These are phyloP conservation scores for Rubia peregrina DNA, from an alignment of 305 asterid genomes.

Conservation along the genomic window DNA sequence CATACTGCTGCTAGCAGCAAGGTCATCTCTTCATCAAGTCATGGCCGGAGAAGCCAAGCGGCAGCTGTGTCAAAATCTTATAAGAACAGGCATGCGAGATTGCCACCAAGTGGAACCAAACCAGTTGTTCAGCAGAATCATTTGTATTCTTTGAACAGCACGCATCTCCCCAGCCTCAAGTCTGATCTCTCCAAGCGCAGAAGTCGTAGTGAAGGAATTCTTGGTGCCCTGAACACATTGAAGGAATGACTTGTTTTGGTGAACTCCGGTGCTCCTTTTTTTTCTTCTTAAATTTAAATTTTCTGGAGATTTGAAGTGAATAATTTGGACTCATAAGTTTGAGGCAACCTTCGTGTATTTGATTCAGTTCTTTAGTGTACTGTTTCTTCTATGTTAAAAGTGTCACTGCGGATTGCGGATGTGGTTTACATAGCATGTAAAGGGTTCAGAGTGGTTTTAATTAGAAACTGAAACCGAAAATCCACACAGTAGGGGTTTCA, in stretches of 20 bases:
- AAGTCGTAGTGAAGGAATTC: slow-evolving; percentile 79
- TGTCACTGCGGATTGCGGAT: too few species aligned
- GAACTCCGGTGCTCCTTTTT: too few species aligned
- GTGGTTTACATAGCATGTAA: too few species aligned
- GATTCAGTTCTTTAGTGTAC: too few species aligned
- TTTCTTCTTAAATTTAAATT: neutral
- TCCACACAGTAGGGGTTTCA: too few species aligned
- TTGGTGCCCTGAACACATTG: slow-evolving; percentile 36
- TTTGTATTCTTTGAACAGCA: slow-evolving; percentile 32
- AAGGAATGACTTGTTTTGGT: neutral
- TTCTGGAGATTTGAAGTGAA: neutral
- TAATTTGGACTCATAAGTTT: neutral
- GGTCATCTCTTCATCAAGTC: slow-evolving; percentile 47
- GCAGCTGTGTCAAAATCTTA: slow-evolving; percentile 36
- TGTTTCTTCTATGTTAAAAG: too few species aligned
- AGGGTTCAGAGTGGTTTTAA: too few species aligned
- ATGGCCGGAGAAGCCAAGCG: slow-evolving; percentile 56
- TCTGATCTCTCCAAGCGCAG: slow-evolving; percentile 45
- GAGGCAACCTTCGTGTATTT: too few species aligned
- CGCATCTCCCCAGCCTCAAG: slow-evolving; percentile 31
- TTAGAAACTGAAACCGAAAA: too few species aligned
- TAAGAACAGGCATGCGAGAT: slow-evolving; percentile 40
- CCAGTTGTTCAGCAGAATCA: slow-evolving; percentile 30
- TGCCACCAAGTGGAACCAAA: slow-evolving; percentile 57
- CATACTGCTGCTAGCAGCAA: slow-evolving; percentile 45